Conservation (phyloP, 305 asterid species). For the Fraxinus nigra region DNA sequence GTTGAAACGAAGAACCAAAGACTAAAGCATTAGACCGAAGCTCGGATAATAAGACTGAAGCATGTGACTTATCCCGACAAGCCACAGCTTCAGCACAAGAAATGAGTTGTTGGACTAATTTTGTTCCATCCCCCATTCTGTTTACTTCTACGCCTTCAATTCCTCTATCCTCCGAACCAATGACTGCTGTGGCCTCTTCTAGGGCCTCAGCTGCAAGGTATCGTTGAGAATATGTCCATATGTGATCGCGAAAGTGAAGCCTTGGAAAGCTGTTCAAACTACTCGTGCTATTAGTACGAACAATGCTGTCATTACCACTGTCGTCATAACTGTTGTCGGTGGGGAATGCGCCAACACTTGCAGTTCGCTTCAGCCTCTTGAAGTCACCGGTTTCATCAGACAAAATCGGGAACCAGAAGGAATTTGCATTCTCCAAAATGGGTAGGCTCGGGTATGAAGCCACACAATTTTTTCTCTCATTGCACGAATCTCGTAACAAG, state of each 20-base stretch:
- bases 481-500: constrained; percentile 20
- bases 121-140: constrained; percentile 48
- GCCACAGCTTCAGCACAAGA: constrained; percentile 92
- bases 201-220: constrained; percentile 63
- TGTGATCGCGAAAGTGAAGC: constrained; percentile 65
- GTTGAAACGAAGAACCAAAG: constrained; percentile 89
- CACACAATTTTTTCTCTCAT: constrained; percentile 18
- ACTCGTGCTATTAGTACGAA: constrained; percentile 13
- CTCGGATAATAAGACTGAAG: constrained; percentile 59
- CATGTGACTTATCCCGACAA: constrained; percentile 71
- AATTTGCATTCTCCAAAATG: constrained; percentile 25
- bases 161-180: neutral
- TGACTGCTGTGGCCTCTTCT: constrained; percentile 38
- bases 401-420: constrained; percentile 33
- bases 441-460: constrained; percentile 21
- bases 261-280: constrained; percentile 43
- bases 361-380: constrained; percentile 46
- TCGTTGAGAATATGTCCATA: constrained; percentile 53
- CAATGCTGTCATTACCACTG: constrained; percentile 22
- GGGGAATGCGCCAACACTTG: constrained; percentile 27
- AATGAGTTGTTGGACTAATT: constrained; percentile 63
- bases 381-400: constrained; percentile 34
- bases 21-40: constrained; percentile 66
- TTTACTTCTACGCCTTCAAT: constrained; percentile 25
- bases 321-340: neutral